phyloP scores from a whole-genome alignment of 306 rosid species.

The Cucurbita moschata region DNA sequence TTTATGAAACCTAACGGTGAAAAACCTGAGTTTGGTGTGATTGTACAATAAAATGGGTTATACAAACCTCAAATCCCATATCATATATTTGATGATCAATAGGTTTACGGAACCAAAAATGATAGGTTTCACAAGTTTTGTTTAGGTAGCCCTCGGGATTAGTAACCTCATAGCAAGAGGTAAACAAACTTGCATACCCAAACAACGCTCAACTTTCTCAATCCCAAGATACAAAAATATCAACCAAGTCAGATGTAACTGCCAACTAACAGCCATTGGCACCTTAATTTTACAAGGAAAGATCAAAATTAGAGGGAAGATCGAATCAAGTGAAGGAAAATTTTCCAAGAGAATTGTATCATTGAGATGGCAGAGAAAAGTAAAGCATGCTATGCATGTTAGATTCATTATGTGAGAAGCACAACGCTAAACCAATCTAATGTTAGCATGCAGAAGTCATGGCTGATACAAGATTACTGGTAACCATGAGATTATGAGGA shows the following conservation, averaged over 20 bases:
- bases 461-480: background rate
- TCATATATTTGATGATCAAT: background rate
- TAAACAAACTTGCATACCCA: background rate
- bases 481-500: background rate
- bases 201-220: background rate
- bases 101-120: background rate
- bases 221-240: background rate
- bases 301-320: background rate
- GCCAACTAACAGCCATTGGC: background rate
- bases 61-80: background rate
- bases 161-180: background rate
- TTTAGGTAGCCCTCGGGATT: background rate
- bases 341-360: background rate
- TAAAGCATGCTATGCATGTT: background rate
- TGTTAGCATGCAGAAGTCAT: background rate
- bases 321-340: background rate
- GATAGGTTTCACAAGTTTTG: background rate
- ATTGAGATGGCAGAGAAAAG: background rate
- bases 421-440: background rate
- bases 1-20: background rate
- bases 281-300: background rate
- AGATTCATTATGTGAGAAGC: background rate
- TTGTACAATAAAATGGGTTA: background rate
- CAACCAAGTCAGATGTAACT: too few species aligned
- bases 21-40: background rate